Percentiles rank a stretch among this genome's conserved stretches.
Evolutionary conservation across 2,329 filamentous ascomycete species (phyloP).

Genomic region (Hypoxylon sp.): DNA sequence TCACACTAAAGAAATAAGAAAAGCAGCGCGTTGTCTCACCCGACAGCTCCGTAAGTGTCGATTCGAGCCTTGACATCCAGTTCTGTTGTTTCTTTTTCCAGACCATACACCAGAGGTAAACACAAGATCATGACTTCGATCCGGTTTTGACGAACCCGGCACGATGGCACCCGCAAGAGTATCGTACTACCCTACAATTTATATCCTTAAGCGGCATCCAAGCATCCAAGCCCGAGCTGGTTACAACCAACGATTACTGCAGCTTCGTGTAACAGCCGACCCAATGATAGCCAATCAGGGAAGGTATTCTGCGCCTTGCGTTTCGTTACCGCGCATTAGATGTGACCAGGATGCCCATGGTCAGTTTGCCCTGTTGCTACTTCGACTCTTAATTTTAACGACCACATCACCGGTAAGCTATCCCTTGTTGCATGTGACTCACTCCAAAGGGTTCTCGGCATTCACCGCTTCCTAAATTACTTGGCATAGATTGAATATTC

Average conservation of each 20-base stretch:
- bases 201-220: conserved; percentile 5
- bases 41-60: conserved; percentile 1
- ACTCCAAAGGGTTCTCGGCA: background rate
- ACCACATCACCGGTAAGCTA: conserved; percentile 4
- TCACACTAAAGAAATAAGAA: conserved; percentile 6
- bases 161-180: conserved; percentile 16
- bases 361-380: background rate
- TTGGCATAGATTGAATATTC: background rate
- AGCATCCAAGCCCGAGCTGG: background rate
- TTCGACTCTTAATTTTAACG: conserved; percentile 6
- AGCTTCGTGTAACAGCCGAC: conserved; percentile 2
- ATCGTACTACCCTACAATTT: conserved; percentile 10
- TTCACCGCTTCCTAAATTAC: background rate
- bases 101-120: conserved; percentile 8
- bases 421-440: background rate
- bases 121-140: conserved; percentile 1
- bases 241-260: conserved; percentile 6
- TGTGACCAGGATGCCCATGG: background rate
- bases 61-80: conserved; percentile 16
- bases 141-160: conserved; percentile 13
- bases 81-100: conserved; percentile 20
- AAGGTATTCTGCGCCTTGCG: background rate
- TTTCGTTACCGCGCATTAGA: conserved; percentile 1
- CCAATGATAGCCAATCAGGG: conserved; percentile 8
- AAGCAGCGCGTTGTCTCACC: conserved; percentile 24